phyloP scores from a whole-genome alignment of 2,329 filamentous ascomycete genomes.

The Calonectria crousiana region DNA sequence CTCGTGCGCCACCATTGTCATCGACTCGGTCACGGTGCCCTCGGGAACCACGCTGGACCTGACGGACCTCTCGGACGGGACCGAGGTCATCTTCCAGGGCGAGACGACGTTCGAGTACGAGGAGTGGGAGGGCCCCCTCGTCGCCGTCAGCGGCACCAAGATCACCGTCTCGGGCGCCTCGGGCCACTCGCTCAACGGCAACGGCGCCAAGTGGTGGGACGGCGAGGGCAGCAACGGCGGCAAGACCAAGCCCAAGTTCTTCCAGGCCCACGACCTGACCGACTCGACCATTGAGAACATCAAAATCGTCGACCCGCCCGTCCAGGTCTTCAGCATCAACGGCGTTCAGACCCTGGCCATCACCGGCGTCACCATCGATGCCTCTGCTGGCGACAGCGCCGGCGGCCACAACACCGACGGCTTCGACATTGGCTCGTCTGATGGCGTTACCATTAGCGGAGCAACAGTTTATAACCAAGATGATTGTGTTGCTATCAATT shows the following conservation, averaged over 20 bases:
- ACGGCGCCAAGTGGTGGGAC: conserved; percentile 21
- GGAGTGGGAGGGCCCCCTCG: conserved; percentile 22
- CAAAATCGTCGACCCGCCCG: conserved; percentile 19
- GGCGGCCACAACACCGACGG: conserved; percentile 27
- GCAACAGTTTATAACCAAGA: conserved; percentile 23
- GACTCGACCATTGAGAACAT: conserved; percentile 21
- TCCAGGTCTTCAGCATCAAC: conserved; percentile 25
- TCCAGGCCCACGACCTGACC: conserved; percentile 24
- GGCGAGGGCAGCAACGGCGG: conserved; percentile 27
- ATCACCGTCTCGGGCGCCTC: conserved; percentile 14
- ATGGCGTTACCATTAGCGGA: conserved; percentile 18
- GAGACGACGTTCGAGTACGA: conserved; percentile 20
- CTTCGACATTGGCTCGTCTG: conserved; percentile 23
- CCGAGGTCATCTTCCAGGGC: conserved; percentile 21
- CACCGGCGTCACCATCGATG: conserved; percentile 20
- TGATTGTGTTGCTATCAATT: conserved; percentile 24
- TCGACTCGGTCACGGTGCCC: conserved; percentile 11
- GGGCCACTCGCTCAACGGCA: conserved; percentile 17
- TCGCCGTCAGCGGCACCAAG: conserved; percentile 23
- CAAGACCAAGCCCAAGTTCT: conserved; percentile 28
- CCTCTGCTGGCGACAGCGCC: conserved; percentile 4
- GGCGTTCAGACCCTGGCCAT: conserved; percentile 16
- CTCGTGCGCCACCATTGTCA: conserved; percentile 19
- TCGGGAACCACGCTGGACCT: conserved; percentile 22
- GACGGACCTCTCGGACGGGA: conserved; percentile 19